Evolutionary conservation across 148 eudicot genomes (phyloP).

Genomic region (Silene latifolia): DNA sequence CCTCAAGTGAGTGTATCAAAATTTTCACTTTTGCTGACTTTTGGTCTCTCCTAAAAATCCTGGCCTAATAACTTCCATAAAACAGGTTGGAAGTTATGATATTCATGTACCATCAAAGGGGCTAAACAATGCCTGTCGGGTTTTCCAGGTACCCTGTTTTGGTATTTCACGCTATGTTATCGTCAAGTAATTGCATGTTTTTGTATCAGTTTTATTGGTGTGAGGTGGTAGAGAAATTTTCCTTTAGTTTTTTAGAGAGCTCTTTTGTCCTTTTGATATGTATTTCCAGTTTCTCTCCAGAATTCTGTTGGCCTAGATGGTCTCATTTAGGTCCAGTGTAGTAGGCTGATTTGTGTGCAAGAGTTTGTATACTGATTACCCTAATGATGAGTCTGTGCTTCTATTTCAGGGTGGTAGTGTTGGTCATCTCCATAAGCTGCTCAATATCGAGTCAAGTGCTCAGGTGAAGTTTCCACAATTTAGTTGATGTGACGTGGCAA

Average conservation of each 20-base stretch:
- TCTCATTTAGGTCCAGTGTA: neutral
- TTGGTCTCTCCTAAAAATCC: neutral
- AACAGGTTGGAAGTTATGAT: conserved; percentile 56
- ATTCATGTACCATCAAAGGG: conserved; percentile 44
- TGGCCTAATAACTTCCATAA: conserved; percentile 10
- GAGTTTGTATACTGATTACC: neutral
- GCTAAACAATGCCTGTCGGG: conserved; percentile 47
- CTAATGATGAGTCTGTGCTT: conserved; percentile 6
- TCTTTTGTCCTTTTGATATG: conserved; percentile 3
- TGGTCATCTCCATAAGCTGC: conserved; percentile 88
- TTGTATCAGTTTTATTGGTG: neutral
- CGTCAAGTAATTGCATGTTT: neutral
- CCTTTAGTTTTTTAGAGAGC: neutral
- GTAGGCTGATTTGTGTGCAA: neutral
- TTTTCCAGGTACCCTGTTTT: conserved; percentile 67
- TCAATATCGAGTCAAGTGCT: conserved; percentile 79
- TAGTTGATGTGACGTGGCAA: neutral
- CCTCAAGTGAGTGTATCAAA: conserved; percentile 54
- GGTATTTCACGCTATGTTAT: neutral
- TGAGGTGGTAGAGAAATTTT: neutral
- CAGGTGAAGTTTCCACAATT: conserved; percentile 59
- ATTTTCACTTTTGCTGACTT: neutral
- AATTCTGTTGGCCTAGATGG: neutral
- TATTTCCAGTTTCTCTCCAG: neutral
- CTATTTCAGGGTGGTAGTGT: conserved; percentile 89